Evolutionary conservation across 1,284 basidiomycete genomes (phyloP).

Genomic region (Stygiomarasmius scandens): DNA sequence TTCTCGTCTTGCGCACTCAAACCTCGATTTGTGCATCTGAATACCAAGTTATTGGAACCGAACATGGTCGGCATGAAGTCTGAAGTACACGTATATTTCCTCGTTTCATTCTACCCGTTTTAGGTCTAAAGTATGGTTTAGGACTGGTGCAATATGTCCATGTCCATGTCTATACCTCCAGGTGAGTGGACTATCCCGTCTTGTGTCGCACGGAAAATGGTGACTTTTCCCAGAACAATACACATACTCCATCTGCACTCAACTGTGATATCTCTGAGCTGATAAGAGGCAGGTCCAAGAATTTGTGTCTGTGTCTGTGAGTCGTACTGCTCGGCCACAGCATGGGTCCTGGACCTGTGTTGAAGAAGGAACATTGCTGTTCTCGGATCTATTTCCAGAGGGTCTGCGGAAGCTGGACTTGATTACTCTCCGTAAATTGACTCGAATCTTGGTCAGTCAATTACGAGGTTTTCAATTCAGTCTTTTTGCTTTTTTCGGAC

Average conservation of each 20-base stretch:
- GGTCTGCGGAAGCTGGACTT: not conserved
- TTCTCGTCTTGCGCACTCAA: too few relatives aligned
- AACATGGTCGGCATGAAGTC: not conserved
- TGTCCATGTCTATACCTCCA: not conserved
- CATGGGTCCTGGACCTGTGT: not conserved
- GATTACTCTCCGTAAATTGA: not conserved
- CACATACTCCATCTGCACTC: not conserved
- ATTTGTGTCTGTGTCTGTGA: not conserved
- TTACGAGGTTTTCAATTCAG: not conserved
- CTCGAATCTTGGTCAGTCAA: not conserved
- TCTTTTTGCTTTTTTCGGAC: not conserved
- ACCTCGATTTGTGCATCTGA: not conserved
- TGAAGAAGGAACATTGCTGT: not conserved
- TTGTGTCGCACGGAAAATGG: not conserved
- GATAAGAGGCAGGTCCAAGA: too few relatives aligned
- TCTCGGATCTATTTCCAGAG: not conserved
- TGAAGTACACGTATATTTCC: constrained; percentile 2
- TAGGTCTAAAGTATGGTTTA: not conserved
- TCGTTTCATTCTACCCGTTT: not conserved
- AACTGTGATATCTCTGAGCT: too few relatives aligned
- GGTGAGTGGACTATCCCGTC: not conserved
- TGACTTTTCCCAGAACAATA: not conserved
- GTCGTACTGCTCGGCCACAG: not conserved
- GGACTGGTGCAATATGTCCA: not conserved
- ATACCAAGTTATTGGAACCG: not conserved